Conservation (phyloP, 352 stramenopile genomes). For the Globisporangium mamillatum region DNA sequence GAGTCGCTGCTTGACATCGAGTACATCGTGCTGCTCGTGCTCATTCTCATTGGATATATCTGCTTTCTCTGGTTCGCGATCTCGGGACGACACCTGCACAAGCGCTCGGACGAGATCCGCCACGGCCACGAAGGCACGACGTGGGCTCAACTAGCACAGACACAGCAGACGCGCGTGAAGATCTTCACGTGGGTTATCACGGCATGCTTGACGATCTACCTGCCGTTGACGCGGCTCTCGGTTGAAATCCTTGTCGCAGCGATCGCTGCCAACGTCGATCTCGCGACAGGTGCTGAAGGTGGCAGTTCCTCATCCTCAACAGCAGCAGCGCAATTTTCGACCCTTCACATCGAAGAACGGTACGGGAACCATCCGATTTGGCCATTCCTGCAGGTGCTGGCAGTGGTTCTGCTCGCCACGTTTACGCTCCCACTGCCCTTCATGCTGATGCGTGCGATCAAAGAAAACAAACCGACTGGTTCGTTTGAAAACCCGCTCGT, state of each 20-base stretch:
- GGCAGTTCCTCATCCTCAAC: too few relatives aligned
- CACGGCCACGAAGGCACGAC: constrained; percentile 41
- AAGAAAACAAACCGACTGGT: constrained; percentile 36
- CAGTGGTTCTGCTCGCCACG: constrained; percentile 29
- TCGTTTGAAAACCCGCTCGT: constrained; percentile 36
- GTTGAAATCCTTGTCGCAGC: constrained; percentile 32
- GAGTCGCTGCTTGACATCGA: constrained; percentile 22
- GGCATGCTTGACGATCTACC: constrained; percentile 38
- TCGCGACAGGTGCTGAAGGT: too few relatives aligned
- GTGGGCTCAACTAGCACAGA: constrained; percentile 31
- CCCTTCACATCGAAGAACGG: constrained; percentile 12
- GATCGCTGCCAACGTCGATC: background rate
- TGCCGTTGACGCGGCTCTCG: constrained; percentile 37
- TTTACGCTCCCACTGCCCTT: constrained; percentile 38
- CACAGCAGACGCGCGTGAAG: constrained; percentile 34
- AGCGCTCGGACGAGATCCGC: constrained; percentile 38
- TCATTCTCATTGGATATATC: constrained; percentile 28
- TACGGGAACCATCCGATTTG: constrained; percentile 24
- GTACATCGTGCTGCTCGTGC: constrained; percentile 24
- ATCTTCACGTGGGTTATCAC: constrained; percentile 40
- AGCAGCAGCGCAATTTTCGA: background rate
- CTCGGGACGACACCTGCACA: constrained; percentile 32
- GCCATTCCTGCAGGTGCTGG: constrained; percentile 21
- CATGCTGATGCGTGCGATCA: constrained; percentile 29
- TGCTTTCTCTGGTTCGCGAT: constrained; percentile 45